A percentile compares a stretch with the other conserved stretches of the same genome.
These are phyloP conservation scores for Rossbeevera mucosa DNA, from an alignment of 768 basidiomycete genomes.

Conservation along the genomic window DNA sequence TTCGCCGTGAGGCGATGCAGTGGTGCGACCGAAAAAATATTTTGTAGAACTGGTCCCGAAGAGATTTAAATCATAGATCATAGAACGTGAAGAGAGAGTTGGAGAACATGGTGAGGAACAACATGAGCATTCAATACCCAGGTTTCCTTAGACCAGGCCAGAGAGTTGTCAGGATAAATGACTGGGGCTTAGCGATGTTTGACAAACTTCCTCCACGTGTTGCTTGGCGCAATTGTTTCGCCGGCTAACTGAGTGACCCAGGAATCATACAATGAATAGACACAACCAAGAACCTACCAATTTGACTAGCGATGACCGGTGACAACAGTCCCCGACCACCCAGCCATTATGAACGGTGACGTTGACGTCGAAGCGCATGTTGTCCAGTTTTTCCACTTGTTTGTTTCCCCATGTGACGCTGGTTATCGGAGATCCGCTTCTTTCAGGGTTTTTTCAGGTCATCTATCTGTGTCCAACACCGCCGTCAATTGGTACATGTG, in stretches of 20 bases:
- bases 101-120: not conserved
- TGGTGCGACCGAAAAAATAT: not conserved
- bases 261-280: not conserved
- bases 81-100: not conserved
- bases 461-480: not conserved
- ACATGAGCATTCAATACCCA: not conserved
- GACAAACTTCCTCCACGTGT: conserved; percentile 2
- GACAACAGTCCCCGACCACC: not conserved
- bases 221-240: not conserved
- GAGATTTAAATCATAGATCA: not conserved
- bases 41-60: not conserved
- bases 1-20: not conserved
- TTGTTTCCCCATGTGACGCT: not conserved
- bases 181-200: not conserved
- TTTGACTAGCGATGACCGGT: not conserved
- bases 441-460: not conserved
- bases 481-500: not conserved
- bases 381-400: not conserved
- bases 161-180: not conserved
- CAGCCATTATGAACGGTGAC: not conserved
- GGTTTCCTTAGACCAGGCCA: not conserved
- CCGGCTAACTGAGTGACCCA: not conserved
- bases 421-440: not conserved
- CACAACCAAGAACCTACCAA: not conserved
- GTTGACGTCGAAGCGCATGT: not conserved